These are phyloP conservation scores for Aphanomyces invadans DNA, from an alignment of 352 stramenopile genomes.

Conservation along the genomic window DNA sequence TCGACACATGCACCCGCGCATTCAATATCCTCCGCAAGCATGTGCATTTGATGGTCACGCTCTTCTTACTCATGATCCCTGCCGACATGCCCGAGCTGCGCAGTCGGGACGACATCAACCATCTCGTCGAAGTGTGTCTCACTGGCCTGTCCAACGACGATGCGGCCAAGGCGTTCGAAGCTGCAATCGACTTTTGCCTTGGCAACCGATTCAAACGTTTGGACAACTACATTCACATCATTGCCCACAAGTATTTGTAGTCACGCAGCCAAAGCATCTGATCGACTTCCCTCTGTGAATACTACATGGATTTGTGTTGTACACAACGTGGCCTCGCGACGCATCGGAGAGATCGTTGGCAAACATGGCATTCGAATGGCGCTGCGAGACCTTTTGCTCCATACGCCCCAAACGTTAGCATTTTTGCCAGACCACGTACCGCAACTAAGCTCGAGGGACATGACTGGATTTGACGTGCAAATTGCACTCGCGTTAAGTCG, in stretches of 20 bases:
- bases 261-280: background rate
- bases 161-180: constrained; percentile 57
- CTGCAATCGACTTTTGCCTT: constrained; percentile 76
- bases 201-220: constrained; percentile 80
- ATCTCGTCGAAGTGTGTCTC: constrained; percentile 4
- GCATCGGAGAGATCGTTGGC: no score
- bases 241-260: constrained; percentile 42
- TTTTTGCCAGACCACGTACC: no score
- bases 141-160: constrained; percentile 43
- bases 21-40: constrained; percentile 24
- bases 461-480: background rate
- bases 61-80: constrained; percentile 26
- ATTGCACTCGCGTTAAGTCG: no score
- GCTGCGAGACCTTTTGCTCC: no score
- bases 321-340: no score
- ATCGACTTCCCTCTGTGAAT: no score
- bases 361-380: no score
- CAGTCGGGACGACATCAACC: background rate
- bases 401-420: no score
- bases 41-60: constrained; percentile 11
- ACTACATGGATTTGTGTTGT: no score
- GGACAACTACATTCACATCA: constrained; percentile 77
- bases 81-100: constrained; percentile 23
- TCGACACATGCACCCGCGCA: constrained; percentile 5
- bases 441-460: no score